Percentiles rank a stretch among this genome's conserved stretches.
These are phyloP conservation scores for Hypericum androsaemum DNA, from an alignment of 345 rosid genomes.

Conservation along the genomic window DNA sequence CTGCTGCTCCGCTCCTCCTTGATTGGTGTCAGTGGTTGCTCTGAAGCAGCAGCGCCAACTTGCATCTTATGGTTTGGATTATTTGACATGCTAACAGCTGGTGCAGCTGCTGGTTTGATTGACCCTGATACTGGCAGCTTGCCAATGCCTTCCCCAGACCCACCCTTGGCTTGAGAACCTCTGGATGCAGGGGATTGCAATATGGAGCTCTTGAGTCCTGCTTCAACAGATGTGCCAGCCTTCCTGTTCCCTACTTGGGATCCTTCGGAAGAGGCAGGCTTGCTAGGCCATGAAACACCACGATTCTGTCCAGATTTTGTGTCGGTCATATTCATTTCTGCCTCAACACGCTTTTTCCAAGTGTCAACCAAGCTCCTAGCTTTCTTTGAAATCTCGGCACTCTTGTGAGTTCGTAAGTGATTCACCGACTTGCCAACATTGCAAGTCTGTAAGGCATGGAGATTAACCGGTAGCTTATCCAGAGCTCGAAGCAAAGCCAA, in stretches of 20 bases:
- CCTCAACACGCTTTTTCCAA: conserved; percentile 95
- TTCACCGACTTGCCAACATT: conserved; percentile 88
- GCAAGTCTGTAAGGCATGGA: conserved; percentile 81
- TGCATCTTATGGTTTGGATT: conserved; percentile 38
- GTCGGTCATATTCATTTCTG: conserved; percentile 56
- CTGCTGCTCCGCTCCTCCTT: conserved; percentile 75
- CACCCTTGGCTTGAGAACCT: conserved; percentile 41
- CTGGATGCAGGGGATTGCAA: conserved; percentile 53
- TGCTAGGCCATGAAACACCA: conserved; percentile 56
- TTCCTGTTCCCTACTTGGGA: conserved; percentile 47
- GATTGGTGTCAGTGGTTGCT: conserved; percentile 27
- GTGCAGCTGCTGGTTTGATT: conserved; percentile 39
- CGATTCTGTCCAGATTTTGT: conserved; percentile 56
- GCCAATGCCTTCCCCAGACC: conserved; percentile 35
- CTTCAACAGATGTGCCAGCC: conserved; percentile 48
- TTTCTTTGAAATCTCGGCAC: conserved; percentile 75
- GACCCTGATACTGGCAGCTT: conserved; percentile 42
- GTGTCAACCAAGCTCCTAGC: conserved; percentile 87
- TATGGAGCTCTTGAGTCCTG: conserved; percentile 45
- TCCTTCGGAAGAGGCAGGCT: conserved; percentile 49
- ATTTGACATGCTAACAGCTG: conserved; percentile 34
- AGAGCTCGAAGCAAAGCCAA: conserved; percentile 69
- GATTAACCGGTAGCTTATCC: conserved; percentile 84
- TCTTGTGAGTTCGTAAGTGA: conserved; percentile 69
- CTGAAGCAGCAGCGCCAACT: conserved; percentile 27